Evolutionary conservation across 2,329 filamentous ascomycete species (phyloP).

Genomic region (Escovopsis weberi): DNA sequence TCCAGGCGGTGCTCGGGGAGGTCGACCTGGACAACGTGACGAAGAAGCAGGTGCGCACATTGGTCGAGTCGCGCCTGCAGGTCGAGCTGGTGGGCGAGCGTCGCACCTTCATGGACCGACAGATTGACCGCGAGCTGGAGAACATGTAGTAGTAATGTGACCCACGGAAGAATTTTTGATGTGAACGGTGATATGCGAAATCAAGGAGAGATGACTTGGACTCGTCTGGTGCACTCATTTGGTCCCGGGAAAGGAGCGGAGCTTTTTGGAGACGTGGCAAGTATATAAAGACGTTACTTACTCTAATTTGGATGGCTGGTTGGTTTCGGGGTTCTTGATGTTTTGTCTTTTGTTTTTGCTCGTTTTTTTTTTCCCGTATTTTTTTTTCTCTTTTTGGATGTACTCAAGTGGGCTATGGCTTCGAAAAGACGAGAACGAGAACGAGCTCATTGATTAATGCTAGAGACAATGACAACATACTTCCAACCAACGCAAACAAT

Average conservation of each 20-base stretch:
- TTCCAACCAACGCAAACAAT: too few relatives aligned
- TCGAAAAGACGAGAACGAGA: too few relatives aligned
- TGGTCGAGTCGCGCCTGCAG: slow-evolving; percentile 88
- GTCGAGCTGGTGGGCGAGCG: slow-evolving; percentile 77
- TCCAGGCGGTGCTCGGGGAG: slow-evolving; percentile 67
- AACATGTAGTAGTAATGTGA: slow-evolving; percentile 64
- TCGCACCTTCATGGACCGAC: slow-evolving; percentile 75
- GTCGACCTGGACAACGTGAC: slow-evolving; percentile 95
- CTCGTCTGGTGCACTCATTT: not conserved
- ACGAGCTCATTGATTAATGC: too few relatives aligned
- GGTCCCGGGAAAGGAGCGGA: not conserved
- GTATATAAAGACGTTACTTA: not conserved
- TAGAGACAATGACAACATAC: too few relatives aligned
- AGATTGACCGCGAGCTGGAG: slow-evolving; percentile 86
- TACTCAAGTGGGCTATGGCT: too few relatives aligned
- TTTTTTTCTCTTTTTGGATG: too few relatives aligned
- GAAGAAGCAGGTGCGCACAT: slow-evolving; percentile 87
- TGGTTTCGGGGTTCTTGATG: not conserved
- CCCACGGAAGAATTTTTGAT: too few relatives aligned
- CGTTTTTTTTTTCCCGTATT: too few relatives aligned
- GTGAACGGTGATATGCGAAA: too few relatives aligned
- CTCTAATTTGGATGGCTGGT: slow-evolving; percentile 1
- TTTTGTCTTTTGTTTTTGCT: too few relatives aligned
- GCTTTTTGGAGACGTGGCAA: not conserved
- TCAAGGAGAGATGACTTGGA: too few relatives aligned